Percentiles rank a stretch among this genome's conserved stretches.
Evolutionary conservation across 164 flowering plant species (phyloP).

Genomic region (Warburgia ugandensis): DNA sequence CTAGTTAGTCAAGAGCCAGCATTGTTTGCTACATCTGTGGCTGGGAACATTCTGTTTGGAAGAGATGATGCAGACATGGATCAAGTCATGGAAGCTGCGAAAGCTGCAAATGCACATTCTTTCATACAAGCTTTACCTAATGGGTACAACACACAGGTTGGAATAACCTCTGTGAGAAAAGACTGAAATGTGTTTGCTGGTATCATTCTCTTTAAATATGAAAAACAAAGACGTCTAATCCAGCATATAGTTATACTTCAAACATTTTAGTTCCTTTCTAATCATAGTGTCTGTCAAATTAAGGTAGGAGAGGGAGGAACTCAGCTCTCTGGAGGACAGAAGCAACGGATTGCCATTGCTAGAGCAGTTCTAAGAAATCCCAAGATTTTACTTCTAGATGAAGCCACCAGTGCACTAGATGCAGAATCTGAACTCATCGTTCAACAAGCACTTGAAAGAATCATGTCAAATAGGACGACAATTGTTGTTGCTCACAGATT

Average conservation of each 20-base stretch:
- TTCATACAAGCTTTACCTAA: conserved; percentile 51
- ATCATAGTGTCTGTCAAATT: conserved; percentile 5
- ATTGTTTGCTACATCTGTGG: conserved; percentile 59
- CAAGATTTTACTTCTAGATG: conserved; percentile 28
- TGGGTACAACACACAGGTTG: conserved; percentile 70
- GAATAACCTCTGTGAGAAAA: no score
- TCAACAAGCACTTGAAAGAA: conserved; percentile 41
- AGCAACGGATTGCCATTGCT: conserved; percentile 40
- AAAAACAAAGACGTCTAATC: no score
- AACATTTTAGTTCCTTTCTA: neutral
- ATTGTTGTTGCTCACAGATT: conserved; percentile 43
- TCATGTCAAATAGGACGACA: conserved; percentile 41
- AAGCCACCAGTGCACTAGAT: conserved; percentile 51
- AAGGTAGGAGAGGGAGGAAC: conserved; percentile 52
- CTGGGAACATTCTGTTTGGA: conserved; percentile 60
- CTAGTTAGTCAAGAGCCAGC: conserved; percentile 87
- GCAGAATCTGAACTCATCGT: conserved; percentile 48
- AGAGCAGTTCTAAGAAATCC: conserved; percentile 28
- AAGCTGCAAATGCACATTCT: conserved; percentile 73
- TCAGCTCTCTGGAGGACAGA: conserved; percentile 53
- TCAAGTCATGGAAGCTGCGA: conserved; percentile 53
- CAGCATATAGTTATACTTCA: no score
- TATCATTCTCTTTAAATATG: no score
- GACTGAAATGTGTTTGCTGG: neutral
- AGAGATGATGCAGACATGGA: conserved; percentile 48